A percentile compares a stretch with the other conserved stretches of the same genome.
Conservation (phyloP, 306 rosid species). For the Pterocarpus macrocarpus region DNA sequence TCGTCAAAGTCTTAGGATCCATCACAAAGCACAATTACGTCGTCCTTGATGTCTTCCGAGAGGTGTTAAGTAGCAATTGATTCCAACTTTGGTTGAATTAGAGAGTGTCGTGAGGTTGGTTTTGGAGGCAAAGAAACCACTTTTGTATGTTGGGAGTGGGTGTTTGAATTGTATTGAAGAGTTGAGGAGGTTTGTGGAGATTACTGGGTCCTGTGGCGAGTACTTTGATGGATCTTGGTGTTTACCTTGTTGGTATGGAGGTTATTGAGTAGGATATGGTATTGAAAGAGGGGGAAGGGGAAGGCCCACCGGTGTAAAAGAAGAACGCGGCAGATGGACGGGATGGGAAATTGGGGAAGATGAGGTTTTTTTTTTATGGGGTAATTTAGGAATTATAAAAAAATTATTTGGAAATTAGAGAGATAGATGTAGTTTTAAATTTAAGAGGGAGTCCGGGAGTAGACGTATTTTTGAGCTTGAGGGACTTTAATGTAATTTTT, state of each 20-base stretch:
- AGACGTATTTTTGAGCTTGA: too few relatives aligned
- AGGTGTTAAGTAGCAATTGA: constrained; percentile 84
- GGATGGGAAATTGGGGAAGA: too few relatives aligned
- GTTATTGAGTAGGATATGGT: too few relatives aligned
- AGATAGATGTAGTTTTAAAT: too few relatives aligned
- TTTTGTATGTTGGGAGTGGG: constrained; percentile 89
- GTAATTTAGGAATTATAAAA: too few relatives aligned
- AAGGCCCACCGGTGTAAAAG: too few relatives aligned
- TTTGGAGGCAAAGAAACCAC: constrained; percentile 71
- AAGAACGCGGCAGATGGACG: too few relatives aligned
- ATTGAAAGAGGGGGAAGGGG: too few relatives aligned
- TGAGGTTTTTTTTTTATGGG: too few relatives aligned
- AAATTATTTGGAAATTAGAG: too few relatives aligned
- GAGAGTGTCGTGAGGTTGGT: constrained; percentile 73
- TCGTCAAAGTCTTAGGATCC: constrained; percentile 87
- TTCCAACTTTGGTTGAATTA: constrained; percentile 53
- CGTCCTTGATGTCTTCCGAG: constrained; percentile 87
- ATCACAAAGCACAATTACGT: constrained; percentile 92
- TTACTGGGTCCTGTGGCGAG: constrained; percentile 82
- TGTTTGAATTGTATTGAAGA: constrained; percentile 80
- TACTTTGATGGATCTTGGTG: constrained; percentile 91
- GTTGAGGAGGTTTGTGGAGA: constrained; percentile 69
- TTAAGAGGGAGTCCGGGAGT: too few relatives aligned
- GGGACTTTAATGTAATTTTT: too few relatives aligned
- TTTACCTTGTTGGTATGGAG: constrained; percentile 49